Evolutionary conservation across 768 basidiomycete genomes (phyloP), one percentile per base, ranked within the genome.

Genomic region (Sarcodon aspratus): DNA sequence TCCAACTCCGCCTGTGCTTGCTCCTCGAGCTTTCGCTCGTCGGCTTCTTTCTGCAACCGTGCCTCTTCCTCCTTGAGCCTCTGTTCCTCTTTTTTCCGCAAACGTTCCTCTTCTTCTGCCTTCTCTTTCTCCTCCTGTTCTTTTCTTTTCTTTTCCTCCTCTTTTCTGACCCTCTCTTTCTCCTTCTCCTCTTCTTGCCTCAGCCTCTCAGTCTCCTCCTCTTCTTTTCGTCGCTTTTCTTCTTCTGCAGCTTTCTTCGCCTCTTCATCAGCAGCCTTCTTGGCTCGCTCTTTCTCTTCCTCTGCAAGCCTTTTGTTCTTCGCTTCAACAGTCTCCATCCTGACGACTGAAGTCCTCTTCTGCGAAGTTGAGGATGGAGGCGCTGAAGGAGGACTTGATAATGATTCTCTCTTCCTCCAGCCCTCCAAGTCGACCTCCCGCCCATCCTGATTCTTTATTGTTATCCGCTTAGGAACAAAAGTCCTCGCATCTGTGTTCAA

Each of bases 291-390:
- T 32, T 48, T 47, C 38, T 56, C 58, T 56, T 73, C 72, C 50
- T 70, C 68, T 17, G 69, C 72, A 54, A 73, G 52, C 9, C 73
- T 64, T 61, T 69, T 71, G 55, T 66, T 64, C 57, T 77, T 77
- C 27, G 75, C 73, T 47, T 78, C 74, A 58, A 71, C 71, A 12
- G 68, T 79, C 68, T 89, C 85, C 52, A 89, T 75, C 52, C 85
- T 74, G 32, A 89, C 68, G 17, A 42, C 40, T 8, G 64, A 60
- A 18, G 59, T 47, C 7, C 62, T 52, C 43, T 55, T 59, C 50
- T 57, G 46, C 36, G 71, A 61, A 0, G 70, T 66, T 3, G 69
- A 63, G n/a, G 45, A 59, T n/a, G 70, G 64, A 1, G 72, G 61
- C 27, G 68, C 59, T 2, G 71, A 59, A 0, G 73, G 64, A 35